These are phyloP conservation scores for Termitomyces sp. DNA, from an alignment of 768 basidiomycete species.

Conservation along the genomic window DNA sequence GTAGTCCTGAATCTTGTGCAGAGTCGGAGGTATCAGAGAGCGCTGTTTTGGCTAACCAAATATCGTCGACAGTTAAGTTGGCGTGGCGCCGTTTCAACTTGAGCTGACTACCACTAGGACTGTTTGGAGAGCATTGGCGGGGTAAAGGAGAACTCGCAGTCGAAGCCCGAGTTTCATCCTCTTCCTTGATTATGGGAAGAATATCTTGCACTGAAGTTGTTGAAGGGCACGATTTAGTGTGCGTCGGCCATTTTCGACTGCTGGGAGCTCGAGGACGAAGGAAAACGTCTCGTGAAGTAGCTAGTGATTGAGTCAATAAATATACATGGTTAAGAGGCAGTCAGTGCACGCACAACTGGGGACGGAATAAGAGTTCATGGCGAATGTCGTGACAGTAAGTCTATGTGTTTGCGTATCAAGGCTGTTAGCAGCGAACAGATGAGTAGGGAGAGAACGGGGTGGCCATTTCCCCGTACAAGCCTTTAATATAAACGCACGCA, in stretches of 20 bases:
- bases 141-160: constrained; percentile 12
- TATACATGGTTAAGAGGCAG: background rate
- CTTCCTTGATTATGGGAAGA: constrained; percentile 32
- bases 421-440: constrained; percentile 8
- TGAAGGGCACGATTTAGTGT: constrained; percentile 10
- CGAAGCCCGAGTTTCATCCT: constrained; percentile 22
- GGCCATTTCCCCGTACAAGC: constrained; percentile 15
- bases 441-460: constrained; percentile 10
- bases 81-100: constrained; percentile 24
- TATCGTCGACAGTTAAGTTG: constrained; percentile 24
- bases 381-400: constrained; percentile 18
- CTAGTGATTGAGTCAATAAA: constrained; percentile 13
- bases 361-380: constrained; percentile 23
- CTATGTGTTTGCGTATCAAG: constrained; percentile 12
- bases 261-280: constrained; percentile 28
- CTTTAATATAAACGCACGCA: constrained; percentile 8
- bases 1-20: constrained; percentile 10
- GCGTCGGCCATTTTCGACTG: constrained; percentile 11
- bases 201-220: constrained; percentile 14
- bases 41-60: constrained; percentile 22
- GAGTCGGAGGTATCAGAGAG: constrained; percentile 20
- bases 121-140: constrained; percentile 6
- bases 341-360: constrained; percentile 24
- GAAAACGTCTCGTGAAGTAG: constrained; percentile 29
- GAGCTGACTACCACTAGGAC: constrained; percentile 3